Evolutionary conservation across 192 early-diverging fungal species (phyloP), one percentile per base, ranked within the genome.

Genomic region (Entomortierella parvispora): DNA sequence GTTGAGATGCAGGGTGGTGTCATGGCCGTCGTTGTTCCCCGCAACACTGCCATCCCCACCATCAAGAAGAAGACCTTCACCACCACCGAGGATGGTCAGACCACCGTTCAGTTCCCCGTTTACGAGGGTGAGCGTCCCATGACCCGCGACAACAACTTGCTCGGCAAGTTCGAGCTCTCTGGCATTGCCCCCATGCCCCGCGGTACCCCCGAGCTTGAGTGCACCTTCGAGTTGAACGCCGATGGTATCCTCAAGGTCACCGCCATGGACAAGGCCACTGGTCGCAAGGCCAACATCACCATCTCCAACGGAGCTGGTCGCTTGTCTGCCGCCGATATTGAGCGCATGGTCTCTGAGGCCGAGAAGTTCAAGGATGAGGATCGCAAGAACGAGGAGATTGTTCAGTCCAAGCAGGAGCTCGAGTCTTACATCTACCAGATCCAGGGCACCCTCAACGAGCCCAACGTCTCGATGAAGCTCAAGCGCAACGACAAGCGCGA

Each of bases 231-330:
- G 71, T 81, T 94, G 52, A 87, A 93, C 81, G 93, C 93, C 84
- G 88, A 94, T 80, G 93, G 92, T 84, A 91, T 94, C 83, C 83
- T 94, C 51, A 93, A 93, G 81, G 96, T 97, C 60, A 92, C 92
- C 54, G 93, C 96, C 68, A 86, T 90, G 60, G 96, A 98, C 84
- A 94, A 92, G 87, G 90, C 92, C 61, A 95, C 96, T 29, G 95
- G 95, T 79, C 88, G 90, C 76, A 92, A 93, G 82, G 90, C 91
- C 77, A 90, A 92, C 85, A 92, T 98, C 83, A 95, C 94, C 84
- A 97, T 98, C 86, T 92, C 92, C 80, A 96, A 97, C 90, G 93
- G 93, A 68, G 93, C 93, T 56, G 93, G 92, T 68, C 93, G 94
- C 64, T 86, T 98, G 62, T 92, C 91, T 53, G 90, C 90, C 56